A percentile compares a stretch with the other conserved stretches of the same genome.
Evolutionary conservation across 129 eudicot genomes (phyloP).

Genomic region (sunflower (Helianthus annuus)): HanXRQr2.0-SUNRISE NC_035446.2:151834311-151834810

Average conservation of each 20-base stretch:
- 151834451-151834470: constrained; percentile 38
- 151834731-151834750: constrained; percentile 96
- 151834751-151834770: constrained; percentile 90
- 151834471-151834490: constrained; percentile 4
- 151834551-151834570: constrained; percentile 68
- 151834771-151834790: constrained; percentile 91
- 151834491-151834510: constrained; percentile 14
- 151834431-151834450: constrained; percentile 56
- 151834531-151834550: constrained; percentile 29
- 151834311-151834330: constrained; percentile 60
- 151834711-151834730: constrained; percentile 82
- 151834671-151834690: constrained; percentile 50
- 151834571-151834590: constrained; percentile 52
- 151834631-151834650: constrained; percentile 82
- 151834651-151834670: constrained; percentile 77
- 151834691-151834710: constrained; percentile 72
- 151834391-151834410: constrained; percentile 58
- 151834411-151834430: constrained; percentile 72
- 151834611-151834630: constrained; percentile 81
- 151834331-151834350: constrained; percentile 93
- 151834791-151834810: constrained; percentile 80
- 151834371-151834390: constrained; percentile 53
- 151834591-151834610: constrained; percentile 78
- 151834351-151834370: constrained; percentile 70
- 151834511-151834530: neutral